Percentiles rank a stretch among this genome's conserved stretches.
Evolutionary conservation across 129 eudicot genomes (phyloP).

Genomic region (Kitagawia praeruptora): DNA sequence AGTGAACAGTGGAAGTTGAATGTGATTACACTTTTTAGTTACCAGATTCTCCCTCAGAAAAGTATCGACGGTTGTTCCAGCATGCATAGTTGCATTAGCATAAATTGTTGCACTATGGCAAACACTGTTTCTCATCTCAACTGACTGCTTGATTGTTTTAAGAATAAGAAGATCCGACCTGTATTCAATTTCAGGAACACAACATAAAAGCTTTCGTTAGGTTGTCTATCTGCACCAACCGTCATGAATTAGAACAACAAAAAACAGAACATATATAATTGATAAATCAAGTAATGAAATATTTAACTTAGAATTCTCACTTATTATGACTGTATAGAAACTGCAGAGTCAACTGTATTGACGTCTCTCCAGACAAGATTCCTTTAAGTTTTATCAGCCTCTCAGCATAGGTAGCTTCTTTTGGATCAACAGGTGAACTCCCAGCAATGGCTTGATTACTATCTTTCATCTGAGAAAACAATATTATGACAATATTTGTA

Average conservation of each 20-base stretch:
- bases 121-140: slow-evolving; percentile 97
- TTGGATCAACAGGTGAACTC: slow-evolving; percentile 42
- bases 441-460: slow-evolving; percentile 34
- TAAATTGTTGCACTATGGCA: slow-evolving; percentile 97
- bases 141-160: slow-evolving; percentile 92
- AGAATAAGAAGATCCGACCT: slow-evolving; percentile 97
- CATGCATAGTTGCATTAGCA: slow-evolving; percentile 98
- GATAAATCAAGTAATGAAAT: neutral
- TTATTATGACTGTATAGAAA: slow-evolving; percentile 89
- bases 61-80: slow-evolving; percentile 97
- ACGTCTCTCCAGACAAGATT: slow-evolving; percentile 91
- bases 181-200: slow-evolving; percentile 5
- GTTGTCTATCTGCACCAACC: neutral
- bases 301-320: slow-evolving; percentile 35
- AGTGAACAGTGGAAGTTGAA: neutral
- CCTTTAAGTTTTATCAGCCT: slow-evolving; percentile 72
- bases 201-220: neutral
- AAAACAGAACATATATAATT: neutral
- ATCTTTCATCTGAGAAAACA: slow-evolving; percentile 75
- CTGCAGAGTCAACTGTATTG: slow-evolving; percentile 85
- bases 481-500: no score
- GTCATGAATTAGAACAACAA: neutral
- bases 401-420: slow-evolving; percentile 70
- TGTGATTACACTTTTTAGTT: slow-evolving; percentile 4
- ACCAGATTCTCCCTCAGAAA: slow-evolving; percentile 97